These are phyloP conservation scores for Gardenia jasminoides DNA, from an alignment of 257 asterid genomes.

Conservation along the genomic window DNA sequence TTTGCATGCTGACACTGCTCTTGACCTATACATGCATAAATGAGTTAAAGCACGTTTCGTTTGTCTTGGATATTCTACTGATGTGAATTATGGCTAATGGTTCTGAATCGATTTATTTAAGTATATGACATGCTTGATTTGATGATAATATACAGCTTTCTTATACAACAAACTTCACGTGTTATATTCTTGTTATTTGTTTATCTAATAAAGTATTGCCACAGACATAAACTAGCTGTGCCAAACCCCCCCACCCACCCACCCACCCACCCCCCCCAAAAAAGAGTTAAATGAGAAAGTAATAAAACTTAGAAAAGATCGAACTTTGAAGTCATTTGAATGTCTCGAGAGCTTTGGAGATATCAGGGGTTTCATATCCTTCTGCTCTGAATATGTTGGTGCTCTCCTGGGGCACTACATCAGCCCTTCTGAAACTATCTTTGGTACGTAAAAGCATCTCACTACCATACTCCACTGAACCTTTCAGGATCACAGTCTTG, in stretches of 20 bases:
- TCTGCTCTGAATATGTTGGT: constrained; percentile 35
- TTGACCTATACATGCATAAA: not conserved
- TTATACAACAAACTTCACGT: not conserved
- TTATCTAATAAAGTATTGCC: constrained; percentile 2
- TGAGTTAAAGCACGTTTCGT: not conserved
- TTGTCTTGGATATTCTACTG: not conserved
- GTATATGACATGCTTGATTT: not conserved
- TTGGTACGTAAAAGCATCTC: constrained; percentile 39
- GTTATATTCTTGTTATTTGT: constrained; percentile 1
- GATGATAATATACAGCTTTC: not conserved
- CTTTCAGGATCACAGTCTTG: constrained; percentile 56
- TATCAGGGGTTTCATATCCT: constrained; percentile 48
- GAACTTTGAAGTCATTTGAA: constrained; percentile 22
- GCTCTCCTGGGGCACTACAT: constrained; percentile 31
- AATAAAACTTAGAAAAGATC: constrained; percentile 11
- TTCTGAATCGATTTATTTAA: not conserved
- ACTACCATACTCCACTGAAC: constrained; percentile 41
- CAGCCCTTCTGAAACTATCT: constrained; percentile 39
- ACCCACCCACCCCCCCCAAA: not conserved
- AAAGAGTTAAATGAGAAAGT: not conserved
- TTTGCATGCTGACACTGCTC: not conserved
- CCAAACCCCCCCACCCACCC: not conserved
- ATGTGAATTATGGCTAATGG: not conserved
- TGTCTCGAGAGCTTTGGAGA: constrained; percentile 48
- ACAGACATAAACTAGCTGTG: not conserved